A percentile compares a stretch with the other conserved stretches of the same genome.
Evolutionary conservation across 495 filamentous ascomycete genomes (phyloP).

Genomic region (Aspergillus heteromorphus): DNA sequence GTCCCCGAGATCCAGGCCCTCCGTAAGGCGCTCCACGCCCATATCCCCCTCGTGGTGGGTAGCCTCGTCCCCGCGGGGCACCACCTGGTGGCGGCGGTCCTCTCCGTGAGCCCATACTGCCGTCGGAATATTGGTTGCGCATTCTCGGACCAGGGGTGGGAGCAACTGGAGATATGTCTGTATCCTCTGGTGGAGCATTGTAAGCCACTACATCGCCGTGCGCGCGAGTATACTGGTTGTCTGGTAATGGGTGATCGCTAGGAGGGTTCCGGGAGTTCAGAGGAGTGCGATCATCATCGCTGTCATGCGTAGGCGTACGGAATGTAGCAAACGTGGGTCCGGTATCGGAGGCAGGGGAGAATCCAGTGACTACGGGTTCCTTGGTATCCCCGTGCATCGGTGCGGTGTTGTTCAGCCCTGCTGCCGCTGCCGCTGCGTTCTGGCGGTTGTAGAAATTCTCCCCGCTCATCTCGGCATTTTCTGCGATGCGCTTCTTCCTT

Average conservation of each 20-base stretch:
- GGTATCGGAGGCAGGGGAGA: slow-evolving; percentile 47
- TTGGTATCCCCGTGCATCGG: slow-evolving; percentile 45
- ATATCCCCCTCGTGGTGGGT: slow-evolving; percentile 54
- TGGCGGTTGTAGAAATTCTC: slow-evolving; percentile 82
- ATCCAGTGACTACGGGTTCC: slow-evolving; percentile 46
- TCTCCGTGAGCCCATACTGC: slow-evolving; percentile 51
- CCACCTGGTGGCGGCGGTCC: slow-evolving; percentile 47
- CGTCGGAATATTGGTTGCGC: slow-evolving; percentile 55
- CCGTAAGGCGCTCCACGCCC: slow-evolving; percentile 50
- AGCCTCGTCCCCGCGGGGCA: slow-evolving; percentile 50
- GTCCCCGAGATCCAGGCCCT: slow-evolving; percentile 34
- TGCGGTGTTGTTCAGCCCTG: slow-evolving; percentile 29
- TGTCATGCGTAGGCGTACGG: slow-evolving; percentile 58
- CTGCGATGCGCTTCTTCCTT: slow-evolving; percentile 81
- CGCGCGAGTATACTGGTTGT: slow-evolving; percentile 15
- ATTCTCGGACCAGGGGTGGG: slow-evolving; percentile 36
- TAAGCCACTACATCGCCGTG: slow-evolving; percentile 25
- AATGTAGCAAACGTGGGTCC: slow-evolving; percentile 73
- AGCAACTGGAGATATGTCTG: slow-evolving; percentile 52
- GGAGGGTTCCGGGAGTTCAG: slow-evolving; percentile 59
- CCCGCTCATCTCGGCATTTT: slow-evolving; percentile 93
- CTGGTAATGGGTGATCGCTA: slow-evolving; percentile 24
- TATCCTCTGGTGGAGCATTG: slow-evolving; percentile 56
- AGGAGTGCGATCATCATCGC: slow-evolving; percentile 76
- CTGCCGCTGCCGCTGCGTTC: slow-evolving; percentile 41